phyloP scores from a whole-genome alignment of 306 rosid species.

The Quercus ilex region DNA sequence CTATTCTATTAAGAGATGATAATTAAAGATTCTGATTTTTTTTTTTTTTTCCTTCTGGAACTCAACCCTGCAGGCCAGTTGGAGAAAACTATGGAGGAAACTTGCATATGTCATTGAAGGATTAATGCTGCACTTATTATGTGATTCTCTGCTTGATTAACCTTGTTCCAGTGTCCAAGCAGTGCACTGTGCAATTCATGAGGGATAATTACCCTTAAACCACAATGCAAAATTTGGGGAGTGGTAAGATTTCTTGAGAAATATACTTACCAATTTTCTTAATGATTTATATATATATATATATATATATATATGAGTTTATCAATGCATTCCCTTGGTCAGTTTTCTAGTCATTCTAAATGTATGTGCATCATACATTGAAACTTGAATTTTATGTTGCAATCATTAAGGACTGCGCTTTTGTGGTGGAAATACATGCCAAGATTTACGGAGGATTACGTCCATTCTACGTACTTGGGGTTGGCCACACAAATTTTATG shows the following conservation, averaged over 20 bases:
- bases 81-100: conserved; percentile 79
- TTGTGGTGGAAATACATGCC: neutral
- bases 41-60: neutral
- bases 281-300: neutral
- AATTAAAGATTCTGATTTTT: neutral
- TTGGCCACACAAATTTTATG: neutral
- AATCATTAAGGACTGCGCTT: neutral
- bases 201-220: conserved; percentile 8
- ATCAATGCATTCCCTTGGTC: neutral
- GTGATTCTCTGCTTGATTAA: conserved; percentile 4
- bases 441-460: neutral
- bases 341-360: conserved; percentile 10
- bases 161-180: conserved; percentile 10
- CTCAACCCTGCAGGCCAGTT: conserved; percentile 50
- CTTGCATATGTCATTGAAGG: conserved; percentile 43
- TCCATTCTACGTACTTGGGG: neutral
- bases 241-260: conserved; percentile 19
- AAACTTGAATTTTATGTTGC: conserved; percentile 12
- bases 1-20: neutral
- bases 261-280: conserved; percentile 13
- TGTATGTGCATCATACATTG: conserved; percentile 3
- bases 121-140: conserved; percentile 11
- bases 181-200: neutral
- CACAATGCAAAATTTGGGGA: conserved; percentile 11
- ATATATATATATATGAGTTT: neutral